These are phyloP conservation scores for Candida railenensis DNA, from an alignment of 805 yeast genomes.

Conservation along the genomic window DNA sequence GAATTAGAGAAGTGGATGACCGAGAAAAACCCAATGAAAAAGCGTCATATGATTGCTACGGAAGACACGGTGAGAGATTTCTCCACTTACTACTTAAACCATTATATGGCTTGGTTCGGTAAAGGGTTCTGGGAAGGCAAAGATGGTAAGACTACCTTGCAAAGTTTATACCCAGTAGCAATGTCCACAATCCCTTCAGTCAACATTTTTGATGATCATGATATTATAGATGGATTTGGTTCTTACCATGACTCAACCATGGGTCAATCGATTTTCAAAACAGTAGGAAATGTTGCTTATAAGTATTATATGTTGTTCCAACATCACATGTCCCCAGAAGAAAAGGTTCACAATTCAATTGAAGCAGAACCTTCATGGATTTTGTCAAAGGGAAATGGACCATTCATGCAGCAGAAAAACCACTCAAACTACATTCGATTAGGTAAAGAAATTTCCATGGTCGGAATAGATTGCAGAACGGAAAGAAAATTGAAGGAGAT, in stretches of 20 bases:
- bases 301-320: conserved; percentile 89
- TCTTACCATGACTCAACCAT: conserved; percentile 78
- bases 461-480: conserved; percentile 91
- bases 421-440: conserved; percentile 72
- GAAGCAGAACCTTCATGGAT: conserved; percentile 57
- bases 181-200: conserved; percentile 81
- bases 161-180: conserved; percentile 68
- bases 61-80: conserved; percentile 54
- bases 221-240: conserved; percentile 95
- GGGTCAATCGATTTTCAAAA: conserved; percentile 63
- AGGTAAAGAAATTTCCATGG: conserved; percentile 69
- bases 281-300: conserved; percentile 78
- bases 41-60: conserved; percentile 37
- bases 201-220: conserved; percentile 92
- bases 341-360: conserved; percentile 30
- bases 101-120: conserved; percentile 88
- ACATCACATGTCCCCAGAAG: conserved; percentile 64
- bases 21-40: conserved; percentile 49
- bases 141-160: conserved; percentile 58
- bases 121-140: conserved; percentile 80
- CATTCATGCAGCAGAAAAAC: conserved; percentile 63
- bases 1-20: conserved; percentile 62
- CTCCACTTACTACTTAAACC: conserved; percentile 64
- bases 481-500: conserved; percentile 71
- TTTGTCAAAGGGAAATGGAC: conserved; percentile 55